Base-by-base conservation (phyloP, 2,329 filamentous ascomycete species). In the Cercospora sp. region DNA sequence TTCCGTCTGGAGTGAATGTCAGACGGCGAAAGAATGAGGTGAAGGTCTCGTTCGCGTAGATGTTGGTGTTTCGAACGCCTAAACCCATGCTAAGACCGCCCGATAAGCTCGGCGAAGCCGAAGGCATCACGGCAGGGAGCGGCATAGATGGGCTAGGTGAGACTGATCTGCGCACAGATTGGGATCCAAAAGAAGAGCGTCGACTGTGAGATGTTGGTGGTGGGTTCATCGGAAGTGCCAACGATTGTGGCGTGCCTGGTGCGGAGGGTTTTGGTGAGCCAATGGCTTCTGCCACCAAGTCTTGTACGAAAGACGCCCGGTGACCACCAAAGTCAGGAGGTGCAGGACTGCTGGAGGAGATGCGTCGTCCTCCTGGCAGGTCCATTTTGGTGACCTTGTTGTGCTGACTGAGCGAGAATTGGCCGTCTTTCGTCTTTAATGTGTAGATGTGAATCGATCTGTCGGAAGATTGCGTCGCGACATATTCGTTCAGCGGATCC, bases 381-480 rank as follows among this genome's bases (percentile, higher is more conserved):
- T 99, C 95, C 84, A 96, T 94, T 82, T 91, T 95, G 58, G 92
- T 90, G 71, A 98, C 86, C 78, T 94, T 94, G 69, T 91, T 88
- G 77, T 90, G 89, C 20, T 92, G 89, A 65, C 85, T 86, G 61
- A 99, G 84, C 0, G 93, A 93, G 77, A 97, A 97, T 74, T 96
- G 93, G 31, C 95, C 95, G 75, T 99, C 95, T 77, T 98, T 99
- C 23, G 92, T 97, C 83, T 93, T 96, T 70, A 99, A 83, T 0
- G 91, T 94, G 82, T 99, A 99, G 73, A 99, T 95, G 80, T 99
- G 96, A 13, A 98, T 94, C 1, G 95, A 97, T 77, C 95, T 91
- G 81, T 99, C 95, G 5, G 95, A 99, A 6, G 95, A 99, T 78
- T 99, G 95, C 1, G 95, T 99, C 42, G 95, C 95, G 68, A 99